Percentiles rank a stretch among this genome's conserved stretches.
These are phyloP conservation scores for Podila minutissima DNA, from an alignment of 192 early-diverging fungal species.

Conservation along the genomic window DNA sequence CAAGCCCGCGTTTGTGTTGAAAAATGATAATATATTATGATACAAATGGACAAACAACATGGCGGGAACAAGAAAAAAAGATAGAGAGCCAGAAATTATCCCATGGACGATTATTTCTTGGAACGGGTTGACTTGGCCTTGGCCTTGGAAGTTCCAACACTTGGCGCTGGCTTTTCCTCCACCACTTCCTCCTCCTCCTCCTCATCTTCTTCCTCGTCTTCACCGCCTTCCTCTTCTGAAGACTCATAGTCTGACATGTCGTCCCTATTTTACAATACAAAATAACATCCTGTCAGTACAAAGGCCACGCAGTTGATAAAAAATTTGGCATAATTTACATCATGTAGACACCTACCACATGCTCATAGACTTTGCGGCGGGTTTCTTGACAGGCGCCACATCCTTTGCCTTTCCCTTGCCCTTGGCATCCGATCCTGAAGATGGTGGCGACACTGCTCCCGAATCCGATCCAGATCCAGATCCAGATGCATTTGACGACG, in stretches of 20 bases:
- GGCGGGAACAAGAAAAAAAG: not conserved
- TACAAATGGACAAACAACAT: not conserved
- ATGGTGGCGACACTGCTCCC: not conserved
- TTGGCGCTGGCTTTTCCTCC: constrained; percentile 21
- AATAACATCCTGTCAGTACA: not conserved
- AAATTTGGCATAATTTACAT: not conserved
- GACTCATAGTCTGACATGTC: constrained; percentile 51
- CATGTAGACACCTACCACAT: constrained; percentile 32
- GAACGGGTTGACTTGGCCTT: not conserved
- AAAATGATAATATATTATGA: no score
- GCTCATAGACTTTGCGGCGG: constrained; percentile 23
- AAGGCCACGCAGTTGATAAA: not conserved
- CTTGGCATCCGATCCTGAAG: not conserved
- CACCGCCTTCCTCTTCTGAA: constrained; percentile 30
- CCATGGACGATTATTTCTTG: not conserved
- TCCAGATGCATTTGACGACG: not conserved
- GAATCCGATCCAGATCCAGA: constrained; percentile 12
- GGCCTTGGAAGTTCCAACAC: constrained; percentile 18
- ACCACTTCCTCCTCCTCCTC: constrained; percentile 27
- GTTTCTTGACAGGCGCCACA: constrained; percentile 17
- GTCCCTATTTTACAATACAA: constrained; percentile 18
- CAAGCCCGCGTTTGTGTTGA: no score
- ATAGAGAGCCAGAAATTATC: not conserved
- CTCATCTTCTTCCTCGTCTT: constrained; percentile 17
- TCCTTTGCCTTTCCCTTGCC: constrained; percentile 42